Conservation (phyloP, 352 stramenopile genomes). For the Phytophthora tubulina region DNA sequence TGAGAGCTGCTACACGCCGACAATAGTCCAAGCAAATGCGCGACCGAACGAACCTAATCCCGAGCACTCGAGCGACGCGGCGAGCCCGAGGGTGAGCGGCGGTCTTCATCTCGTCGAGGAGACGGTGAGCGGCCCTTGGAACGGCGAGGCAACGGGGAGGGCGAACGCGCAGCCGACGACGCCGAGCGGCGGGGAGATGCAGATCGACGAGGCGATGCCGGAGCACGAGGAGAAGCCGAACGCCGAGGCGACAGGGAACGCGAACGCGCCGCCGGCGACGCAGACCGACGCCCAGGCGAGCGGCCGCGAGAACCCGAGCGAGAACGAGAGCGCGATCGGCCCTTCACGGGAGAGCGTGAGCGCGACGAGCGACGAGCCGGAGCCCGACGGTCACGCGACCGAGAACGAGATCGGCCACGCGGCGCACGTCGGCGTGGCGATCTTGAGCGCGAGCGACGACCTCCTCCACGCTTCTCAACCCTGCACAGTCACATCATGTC, state of each 20-base stretch:
- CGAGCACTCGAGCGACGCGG: slow-evolving; percentile 49
- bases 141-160: slow-evolving; percentile 49
- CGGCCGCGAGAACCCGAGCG: slow-evolving; percentile 53
- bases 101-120: slow-evolving; percentile 49
- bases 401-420: slow-evolving; percentile 58
- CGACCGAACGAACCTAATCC: slow-evolving; percentile 42
- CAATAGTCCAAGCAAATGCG: slow-evolving; percentile 16
- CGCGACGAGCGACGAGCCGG: slow-evolving; percentile 57
- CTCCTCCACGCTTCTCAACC: slow-evolving; percentile 44
- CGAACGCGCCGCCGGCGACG: slow-evolving; percentile 22
- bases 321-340: slow-evolving; percentile 50
- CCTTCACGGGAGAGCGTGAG: slow-evolving; percentile 61
- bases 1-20: slow-evolving; percentile 17
- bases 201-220: slow-evolving; percentile 30
- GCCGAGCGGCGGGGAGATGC: slow-evolving; percentile 39
- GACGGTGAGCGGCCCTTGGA: slow-evolving; percentile 58
- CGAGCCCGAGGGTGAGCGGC: slow-evolving; percentile 69
- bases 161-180: slow-evolving; percentile 57
- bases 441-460: slow-evolving; percentile 46
- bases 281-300: slow-evolving; percentile 44
- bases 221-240: slow-evolving; percentile 36
- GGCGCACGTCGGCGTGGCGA: slow-evolving; percentile 41
- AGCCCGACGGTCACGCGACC: slow-evolving; percentile 56
- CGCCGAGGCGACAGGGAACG: slow-evolving; percentile 46
- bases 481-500: slow-evolving; percentile 15